Evolutionary conservation across 163 green algal species (phyloP), one percentile per base, ranked within the genome.

Genomic region (Scenedesmus sp.): DNA sequence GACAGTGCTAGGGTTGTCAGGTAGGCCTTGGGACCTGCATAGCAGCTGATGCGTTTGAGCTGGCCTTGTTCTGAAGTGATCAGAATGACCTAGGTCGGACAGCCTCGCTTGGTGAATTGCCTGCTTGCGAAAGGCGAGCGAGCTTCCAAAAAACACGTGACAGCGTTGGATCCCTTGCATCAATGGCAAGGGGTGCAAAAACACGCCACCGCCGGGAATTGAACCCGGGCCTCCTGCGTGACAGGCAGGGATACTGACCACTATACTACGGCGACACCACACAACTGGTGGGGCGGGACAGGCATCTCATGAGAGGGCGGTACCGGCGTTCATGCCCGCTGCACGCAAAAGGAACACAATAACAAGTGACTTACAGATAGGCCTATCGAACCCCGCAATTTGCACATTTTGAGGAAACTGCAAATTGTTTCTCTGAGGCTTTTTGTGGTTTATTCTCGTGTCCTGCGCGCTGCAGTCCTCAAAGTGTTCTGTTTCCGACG

Each of bases 241-340:
- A 86, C 81, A 86, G 81, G 81, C 81, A 86, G 81, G 81, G 44
- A 86, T 86, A 86, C 81, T 86, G 81, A 86, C 81, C 81, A 86
- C 81, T 86, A 86, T 86, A 86, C 81, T 86, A 86, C 81, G 81
- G 81, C 81, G 81, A 86, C 81, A 76, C 65, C 65, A 76, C 65
- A 4, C 65, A 76, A 30, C 65, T 76, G 65, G 65, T 76, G 65
- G 65, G 37, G 65, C 65, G 65, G 65, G 65, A 76, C 65, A 76
- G 65, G 7, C 65, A 76, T 40, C 65, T 76, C 65, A 22, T 70
- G 26, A 76, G 65, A 76, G 65, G 65, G 65, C 65, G 65, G 65
- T 76, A 40, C 65, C 65, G 65, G 65, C 65, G 65, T 76, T 76
- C 5, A 76, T 76, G 65, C 65, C 18, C 65, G 5, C 0, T 1